Base-by-base conservation (phyloP, 441 rosid genomes). In the Eutrema salsugineum region DNA sequence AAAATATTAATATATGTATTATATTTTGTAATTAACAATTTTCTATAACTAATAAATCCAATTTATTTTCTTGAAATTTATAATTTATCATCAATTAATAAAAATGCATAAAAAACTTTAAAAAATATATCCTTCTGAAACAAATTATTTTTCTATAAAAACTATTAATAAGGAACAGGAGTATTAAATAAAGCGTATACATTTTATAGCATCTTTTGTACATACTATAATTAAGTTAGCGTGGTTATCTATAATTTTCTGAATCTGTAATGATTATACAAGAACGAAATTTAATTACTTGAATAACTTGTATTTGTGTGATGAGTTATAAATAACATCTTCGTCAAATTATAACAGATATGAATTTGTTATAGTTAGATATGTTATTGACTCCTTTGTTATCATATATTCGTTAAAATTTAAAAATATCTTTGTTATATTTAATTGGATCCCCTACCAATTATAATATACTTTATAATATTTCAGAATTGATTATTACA, bases 401-500 rank as follows among this genome's bases (percentile, higher is more conserved):
- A 11, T 16, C 2, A 24, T 28, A 38, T 49, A 40, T 40, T 58
- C 9, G 4, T 46, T 15, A 24, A 4, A 27, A 0, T 61, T 14
- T 32, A 28, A 36, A 63, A 48, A 30, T 33, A 33, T 42, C 30
- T 42, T 51, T 35, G 20, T 16, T 20, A 63, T 56, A 30, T 12
- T 38, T 63, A 28, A 24, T 39, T 43, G 63, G 36, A 70, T 69
- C 44, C 32, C 64, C 70, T 71, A 69, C 59, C 55, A 76, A 55
- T 63, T 75, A 63, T 27, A 48, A 70, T 56, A 54, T 50, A 61
- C 15, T 55, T 55, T 11, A 1, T 16, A 15, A 39, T 20, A 63
- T 30, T 39, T 43, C 42, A 65, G 57, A 47, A 60, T 40, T 64
- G 48, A 70, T 76, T 65, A 76, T 49, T 64, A 50, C 68, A 70